These are phyloP conservation scores for Panellus pusillus DNA, from an alignment of 768 basidiomycete genomes.

Conservation along the genomic window DNA sequence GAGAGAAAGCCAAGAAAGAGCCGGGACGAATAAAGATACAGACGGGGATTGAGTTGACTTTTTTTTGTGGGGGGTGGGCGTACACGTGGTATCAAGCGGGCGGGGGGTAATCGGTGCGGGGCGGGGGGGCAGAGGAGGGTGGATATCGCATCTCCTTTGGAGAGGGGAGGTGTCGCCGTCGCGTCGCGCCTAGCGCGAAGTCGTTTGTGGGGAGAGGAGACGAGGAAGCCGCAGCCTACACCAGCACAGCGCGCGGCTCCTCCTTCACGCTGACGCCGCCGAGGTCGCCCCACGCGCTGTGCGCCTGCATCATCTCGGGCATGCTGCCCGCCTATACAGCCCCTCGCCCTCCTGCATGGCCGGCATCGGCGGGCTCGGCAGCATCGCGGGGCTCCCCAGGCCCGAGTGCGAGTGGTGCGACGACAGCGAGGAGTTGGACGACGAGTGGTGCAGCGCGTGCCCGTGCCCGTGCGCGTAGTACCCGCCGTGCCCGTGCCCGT, in stretches of 20 bases:
- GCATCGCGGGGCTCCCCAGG: not conserved
- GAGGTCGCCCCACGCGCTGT: not conserved
- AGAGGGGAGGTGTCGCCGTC: not conserved
- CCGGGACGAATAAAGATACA: not conserved
- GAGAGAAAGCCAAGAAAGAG: no score
- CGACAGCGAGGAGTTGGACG: not conserved
- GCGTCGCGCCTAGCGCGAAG: not conserved
- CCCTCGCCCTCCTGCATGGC: not conserved
- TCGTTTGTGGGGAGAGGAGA: not conserved
- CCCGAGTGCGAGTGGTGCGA: not conserved
- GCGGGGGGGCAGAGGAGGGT: no score
- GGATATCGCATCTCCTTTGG: no score
- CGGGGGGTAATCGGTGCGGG: not conserved
- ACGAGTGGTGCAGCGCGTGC: slow-evolving; percentile 3
- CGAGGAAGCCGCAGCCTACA: not conserved
- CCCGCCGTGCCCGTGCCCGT: not conserved
- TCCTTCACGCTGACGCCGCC: slow-evolving; percentile 16
- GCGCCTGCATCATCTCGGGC: slow-evolving; percentile 6
- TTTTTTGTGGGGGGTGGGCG: not conserved
- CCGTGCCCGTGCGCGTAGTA: no score
- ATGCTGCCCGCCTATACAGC: slow-evolving; percentile 11
- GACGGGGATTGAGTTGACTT: no score
- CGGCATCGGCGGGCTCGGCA: not conserved
- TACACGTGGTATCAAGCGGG: not conserved
- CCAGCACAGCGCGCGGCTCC: slow-evolving; percentile 15